A percentile compares a stretch with the other conserved stretches of the same genome.
These are phyloP conservation scores for Ustilago tritici DNA, from an alignment of 1,284 basidiomycete species.

Conservation along the genomic window DNA sequence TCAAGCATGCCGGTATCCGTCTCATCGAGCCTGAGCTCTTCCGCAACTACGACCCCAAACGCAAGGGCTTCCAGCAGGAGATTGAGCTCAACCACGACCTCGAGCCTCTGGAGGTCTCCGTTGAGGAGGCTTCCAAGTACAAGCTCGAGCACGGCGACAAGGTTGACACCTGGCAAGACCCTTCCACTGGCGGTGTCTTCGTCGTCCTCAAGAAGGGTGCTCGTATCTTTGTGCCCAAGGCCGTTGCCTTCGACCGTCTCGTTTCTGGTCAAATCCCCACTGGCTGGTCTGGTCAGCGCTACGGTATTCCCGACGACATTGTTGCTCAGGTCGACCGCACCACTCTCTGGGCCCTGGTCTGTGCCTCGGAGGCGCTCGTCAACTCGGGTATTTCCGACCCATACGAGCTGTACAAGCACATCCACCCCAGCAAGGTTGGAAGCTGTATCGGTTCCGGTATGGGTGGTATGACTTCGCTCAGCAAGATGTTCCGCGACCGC, in stretches of 20 bases:
- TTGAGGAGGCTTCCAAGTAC: conserved; percentile 92
- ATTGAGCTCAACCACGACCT: conserved; percentile 96
- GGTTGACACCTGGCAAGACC: conserved; percentile 92
- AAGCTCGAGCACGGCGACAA: conserved; percentile 96
- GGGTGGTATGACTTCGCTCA: conserved; percentile 80
- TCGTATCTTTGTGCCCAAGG: conserved; percentile 91
- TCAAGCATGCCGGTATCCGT: conserved; percentile 92
- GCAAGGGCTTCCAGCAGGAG: conserved; percentile 97
- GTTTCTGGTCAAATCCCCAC: conserved; percentile 97
- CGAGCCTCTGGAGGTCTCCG: conserved; percentile 92
- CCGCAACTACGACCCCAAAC: conserved; percentile 95
- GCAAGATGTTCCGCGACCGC: conserved; percentile 94
- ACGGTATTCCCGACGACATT: conserved; percentile 98
- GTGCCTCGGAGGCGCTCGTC: conserved; percentile 90
- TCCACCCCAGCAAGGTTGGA: conserved; percentile 91
- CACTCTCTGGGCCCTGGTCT: conserved; percentile 96
- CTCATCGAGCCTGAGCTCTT: conserved; percentile 97
- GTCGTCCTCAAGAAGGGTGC: conserved; percentile 99
- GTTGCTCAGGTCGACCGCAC: conserved; percentile 91
- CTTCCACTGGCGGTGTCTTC: conserved; percentile 83
- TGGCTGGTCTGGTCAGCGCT: conserved; percentile 94
- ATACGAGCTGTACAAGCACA: conserved; percentile 80
- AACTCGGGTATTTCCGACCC: conserved; percentile 97
- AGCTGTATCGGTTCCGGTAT: conserved; percentile 79
- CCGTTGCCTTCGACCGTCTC: conserved; percentile 91